These are phyloP conservation scores for Pestalotiopsis sp. DNA, from an alignment of 2,329 filamentous ascomycete species.

Conservation along the genomic window DNA sequence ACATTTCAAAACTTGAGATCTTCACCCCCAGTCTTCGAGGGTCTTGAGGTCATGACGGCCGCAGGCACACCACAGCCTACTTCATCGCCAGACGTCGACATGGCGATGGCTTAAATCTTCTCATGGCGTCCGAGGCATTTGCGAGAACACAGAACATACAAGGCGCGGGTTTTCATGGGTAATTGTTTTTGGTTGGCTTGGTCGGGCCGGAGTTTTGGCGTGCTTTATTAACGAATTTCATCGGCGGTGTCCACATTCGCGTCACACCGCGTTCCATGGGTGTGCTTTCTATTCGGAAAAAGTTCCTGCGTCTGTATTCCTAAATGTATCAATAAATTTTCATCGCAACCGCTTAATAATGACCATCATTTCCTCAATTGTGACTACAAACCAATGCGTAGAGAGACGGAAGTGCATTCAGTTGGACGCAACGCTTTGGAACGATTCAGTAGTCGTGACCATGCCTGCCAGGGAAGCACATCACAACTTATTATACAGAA, in stretches of 20 bases:
- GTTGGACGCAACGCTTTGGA: no score
- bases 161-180: conserved; percentile 12
- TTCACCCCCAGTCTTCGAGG: conserved; percentile 61
- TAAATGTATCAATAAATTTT: conserved; percentile 15
- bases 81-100: conserved; percentile 36
- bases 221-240: conserved; percentile 9
- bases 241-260: conserved; percentile 7
- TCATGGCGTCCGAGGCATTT: background rate
- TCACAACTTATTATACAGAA: no score
- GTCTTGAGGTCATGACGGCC: conserved; percentile 50
- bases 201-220: conserved; percentile 14
- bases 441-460: background rate
- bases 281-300: background rate
- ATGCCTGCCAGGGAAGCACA: no score
- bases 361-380: background rate
- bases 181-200: conserved; percentile 10
- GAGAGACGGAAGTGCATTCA: no score
- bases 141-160: conserved; percentile 8
- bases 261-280: background rate
- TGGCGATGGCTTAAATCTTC: conserved; percentile 42
- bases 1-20: conserved; percentile 60
- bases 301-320: conserved; percentile 7
- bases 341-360: background rate
- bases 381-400: background rate
- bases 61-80: conserved; percentile 44